Evolutionary conservation across 306 rosid species (phyloP).

Genomic region (Betula pendula): DNA sequence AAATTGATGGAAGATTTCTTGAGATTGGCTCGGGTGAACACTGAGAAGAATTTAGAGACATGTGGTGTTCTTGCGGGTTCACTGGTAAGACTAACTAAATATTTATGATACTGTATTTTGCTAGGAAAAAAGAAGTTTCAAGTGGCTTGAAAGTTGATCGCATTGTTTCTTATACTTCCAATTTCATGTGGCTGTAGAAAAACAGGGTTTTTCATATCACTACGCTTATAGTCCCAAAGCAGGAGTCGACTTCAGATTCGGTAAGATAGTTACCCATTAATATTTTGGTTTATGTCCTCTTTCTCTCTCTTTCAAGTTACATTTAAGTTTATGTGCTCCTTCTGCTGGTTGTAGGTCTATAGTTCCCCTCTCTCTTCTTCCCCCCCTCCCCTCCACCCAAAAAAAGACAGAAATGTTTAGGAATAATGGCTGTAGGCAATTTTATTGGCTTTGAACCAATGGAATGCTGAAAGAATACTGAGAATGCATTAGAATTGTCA

Average conservation of each 20-base stretch:
- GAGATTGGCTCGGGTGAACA: slow-evolving; percentile 82
- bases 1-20: slow-evolving; percentile 92
- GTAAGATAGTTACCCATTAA: slow-evolving; percentile 47
- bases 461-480: slow-evolving; percentile 18
- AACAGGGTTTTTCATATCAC: slow-evolving; percentile 94
- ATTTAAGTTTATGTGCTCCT: slow-evolving; percentile 20
- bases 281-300: slow-evolving; percentile 20
- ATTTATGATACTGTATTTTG: slow-evolving; percentile 18
- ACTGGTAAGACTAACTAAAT: slow-evolving; percentile 56
- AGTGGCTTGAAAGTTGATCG: slow-evolving; percentile 27
- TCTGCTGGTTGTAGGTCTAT: slow-evolving; percentile 18
- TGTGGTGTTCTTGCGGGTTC: slow-evolving; percentile 98
- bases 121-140: slow-evolving; percentile 16
- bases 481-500: slow-evolving; percentile 4
- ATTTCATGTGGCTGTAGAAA: slow-evolving; percentile 62
- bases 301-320: neutral
- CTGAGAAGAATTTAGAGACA: slow-evolving; percentile 81
- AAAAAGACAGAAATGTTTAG: neutral
- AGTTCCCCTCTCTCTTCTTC: neutral
- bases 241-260: slow-evolving; percentile 95
- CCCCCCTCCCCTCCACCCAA: neutral
- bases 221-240: slow-evolving; percentile 95
- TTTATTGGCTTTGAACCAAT: slow-evolving; percentile 3
- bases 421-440: slow-evolving; percentile 1
- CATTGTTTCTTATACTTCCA: slow-evolving; percentile 31